Percentiles rank a stretch among this genome's conserved stretches.
Conservation (phyloP, 2,329 filamentous ascomycete genomes). For the Dactylellina leptospora region DNA sequence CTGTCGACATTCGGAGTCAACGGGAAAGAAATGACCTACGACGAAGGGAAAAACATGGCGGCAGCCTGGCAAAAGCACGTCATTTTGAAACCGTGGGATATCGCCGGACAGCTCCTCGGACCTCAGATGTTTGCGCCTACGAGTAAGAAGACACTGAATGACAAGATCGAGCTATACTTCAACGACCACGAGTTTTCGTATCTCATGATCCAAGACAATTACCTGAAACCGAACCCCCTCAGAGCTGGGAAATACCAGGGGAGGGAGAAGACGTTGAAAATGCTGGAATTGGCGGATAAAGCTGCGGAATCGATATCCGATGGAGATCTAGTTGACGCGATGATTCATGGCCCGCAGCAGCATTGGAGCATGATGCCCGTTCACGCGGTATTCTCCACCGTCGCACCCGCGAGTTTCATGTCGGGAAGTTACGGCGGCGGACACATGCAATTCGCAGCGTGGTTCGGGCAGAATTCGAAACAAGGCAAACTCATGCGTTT, state of each 20-base stretch:
- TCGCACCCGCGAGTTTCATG: conserved; percentile 85
- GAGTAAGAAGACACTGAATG: conserved; percentile 88
- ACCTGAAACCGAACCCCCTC: conserved; percentile 82
- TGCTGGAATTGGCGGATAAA: conserved; percentile 84
- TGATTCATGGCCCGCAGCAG: conserved; percentile 96
- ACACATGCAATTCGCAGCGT: conserved; percentile 78
- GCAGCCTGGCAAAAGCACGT: conserved; percentile 99
- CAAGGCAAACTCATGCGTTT: conserved; percentile 78
- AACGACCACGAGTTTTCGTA: conserved; percentile 98
- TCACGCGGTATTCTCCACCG: conserved; percentile 94
- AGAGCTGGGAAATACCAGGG: conserved; percentile 68
- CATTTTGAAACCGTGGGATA: conserved; percentile 97
- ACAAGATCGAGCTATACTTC: conserved; percentile 99
- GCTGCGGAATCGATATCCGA: conserved; percentile 97
- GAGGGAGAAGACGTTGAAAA: conserved; percentile 77
- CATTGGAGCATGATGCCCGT: conserved; percentile 98
- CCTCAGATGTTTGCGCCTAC: conserved; percentile 83
- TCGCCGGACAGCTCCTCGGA: conserved; percentile 88
- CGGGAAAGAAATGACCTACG: conserved; percentile 73
- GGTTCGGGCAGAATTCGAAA: conserved; percentile 96
- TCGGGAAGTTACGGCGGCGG: conserved; percentile 77
- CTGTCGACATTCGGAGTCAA: conserved; percentile 92
- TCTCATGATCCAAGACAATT: conserved; percentile 98
- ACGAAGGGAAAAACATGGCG: conserved; percentile 87
- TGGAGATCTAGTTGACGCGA: conserved; percentile 91